Percentiles rank a stretch among this genome's conserved stretches.
Evolutionary conservation across 306 rosid species (phyloP).

Genomic region (Echinosophora koreensis): DNA sequence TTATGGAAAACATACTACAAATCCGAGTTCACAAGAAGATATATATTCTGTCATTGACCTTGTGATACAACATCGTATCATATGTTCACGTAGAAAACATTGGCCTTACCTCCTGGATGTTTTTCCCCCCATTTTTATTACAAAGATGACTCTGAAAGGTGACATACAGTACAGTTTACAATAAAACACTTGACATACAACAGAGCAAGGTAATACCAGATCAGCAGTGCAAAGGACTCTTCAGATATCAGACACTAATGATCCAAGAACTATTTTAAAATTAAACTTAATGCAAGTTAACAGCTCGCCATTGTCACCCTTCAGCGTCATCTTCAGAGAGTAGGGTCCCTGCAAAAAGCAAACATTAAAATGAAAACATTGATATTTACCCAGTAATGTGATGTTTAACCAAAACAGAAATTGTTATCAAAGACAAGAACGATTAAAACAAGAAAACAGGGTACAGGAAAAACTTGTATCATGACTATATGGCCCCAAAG

Average conservation of each 20-base stretch:
- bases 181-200: constrained; percentile 3
- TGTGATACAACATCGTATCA: constrained; percentile 7
- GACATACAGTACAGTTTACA: constrained; percentile 27
- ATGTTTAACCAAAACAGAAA: constrained; percentile 7
- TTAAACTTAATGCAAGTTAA: constrained; percentile 77
- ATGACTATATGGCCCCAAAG: background rate
- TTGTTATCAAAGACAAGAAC: constrained; percentile 16
- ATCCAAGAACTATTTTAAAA: constrained; percentile 62
- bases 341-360: constrained; percentile 68
- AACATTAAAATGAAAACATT: constrained; percentile 1
- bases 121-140: constrained; percentile 2
- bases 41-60: constrained; percentile 8
- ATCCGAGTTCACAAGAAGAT: no score
- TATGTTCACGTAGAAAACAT: no score
- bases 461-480: background rate
- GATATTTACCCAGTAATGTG: constrained; percentile 20
- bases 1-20: no score
- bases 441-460: constrained; percentile 16
- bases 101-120: background rate
- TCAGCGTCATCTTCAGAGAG: constrained; percentile 64
- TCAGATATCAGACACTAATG: constrained; percentile 51
- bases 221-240: constrained; percentile 23
- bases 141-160: constrained; percentile 31
- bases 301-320: constrained; percentile 42
- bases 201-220: constrained; percentile 30